Base-by-base conservation (phyloP, 768 basidiomycete genomes). In the Lactarius trivialis region DNA sequence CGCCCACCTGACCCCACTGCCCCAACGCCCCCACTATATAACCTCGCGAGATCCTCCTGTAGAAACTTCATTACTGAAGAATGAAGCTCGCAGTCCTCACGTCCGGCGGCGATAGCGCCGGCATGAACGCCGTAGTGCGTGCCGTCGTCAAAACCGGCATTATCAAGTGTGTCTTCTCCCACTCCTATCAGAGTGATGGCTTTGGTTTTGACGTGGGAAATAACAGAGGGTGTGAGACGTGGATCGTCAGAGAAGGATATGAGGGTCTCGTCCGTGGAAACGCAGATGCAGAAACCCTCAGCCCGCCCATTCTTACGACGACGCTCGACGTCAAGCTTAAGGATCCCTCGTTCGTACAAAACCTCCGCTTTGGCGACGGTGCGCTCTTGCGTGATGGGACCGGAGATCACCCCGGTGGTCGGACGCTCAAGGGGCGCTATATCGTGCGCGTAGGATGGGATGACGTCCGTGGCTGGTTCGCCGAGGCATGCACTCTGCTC, bases 371-470 rank as follows among this genome's bases (percentile, higher is more conserved):
- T 67, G 91, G 91, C 17, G 90, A 92, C 68, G 91, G 89, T 0
- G 79, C 80, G 50, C 77, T 91, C 51, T 76, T 93, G 52, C 84
- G 79, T 66, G 89, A 94, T 65, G 93, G 93, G 4, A 93, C 91
- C 6, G 86, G 85, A 15, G 92, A 94, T 72, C 83, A 81, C 63
- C 70, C 75, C 2, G 67, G 78, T 19, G 88, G 87, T 26, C 81
- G 86, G 56, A 85, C 86, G 3, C 81, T 99, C 70, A 94, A 91
- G 71, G 93, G 93, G 2, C 79, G 89, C 54, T 93, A 97, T 74
- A 97, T 98, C 68, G 89, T 98, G 24, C 81, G 92, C 58, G 96
- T 96, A 2, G 97, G 97, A 11, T 98, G 95, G 88, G 97, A 99
- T 71, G 97, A 99, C 73, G 96, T 98, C 34, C 79, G 93, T 52